Evolutionary conservation across 116 monocot species (phyloP), one percentile per base, ranked within the genome.

Genomic region (Zostera marina): DNA sequence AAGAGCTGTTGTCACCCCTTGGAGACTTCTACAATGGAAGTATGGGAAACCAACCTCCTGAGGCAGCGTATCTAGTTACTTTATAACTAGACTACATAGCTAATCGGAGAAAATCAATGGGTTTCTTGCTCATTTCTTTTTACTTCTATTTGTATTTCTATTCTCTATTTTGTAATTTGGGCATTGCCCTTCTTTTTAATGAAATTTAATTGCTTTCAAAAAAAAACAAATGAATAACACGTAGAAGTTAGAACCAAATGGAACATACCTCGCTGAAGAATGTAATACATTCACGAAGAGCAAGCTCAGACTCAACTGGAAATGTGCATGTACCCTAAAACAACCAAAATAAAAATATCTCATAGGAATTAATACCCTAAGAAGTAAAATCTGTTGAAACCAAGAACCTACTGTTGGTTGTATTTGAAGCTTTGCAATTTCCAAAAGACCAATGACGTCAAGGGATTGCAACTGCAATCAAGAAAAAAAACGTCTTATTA

Each of bases 241-340:
- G n/a, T n/a, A n/a, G n/a, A n/a, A n/a, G n/a, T n/a, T n/a, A 26
- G 32, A 48, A 48, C 19, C 7, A 16, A 49, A n/a, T 16, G 19
- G 17, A 8, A 32, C n/a, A 42, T 76, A 91, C 91, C 91, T 85
- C 75, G 53, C 76, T 77, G 63, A 72, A 75, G 56, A 91, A 73
- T 56, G 80, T 69, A 75, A 91, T 66, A 55, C 82, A 85, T 49
- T 91, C 77, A 47, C 55, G 69, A 70, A 91, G 80, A 54, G 82
- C 75, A 61, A 42, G 63, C 73, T 82, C 77, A 47, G 74, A 68
- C 52, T 89, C 81, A 11, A 49, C 42, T 44, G 72, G 62, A 75
- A 67, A 52, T 68, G 53, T 7, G 16, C 20, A 11, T 58, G 56
- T 23, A 46, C 65, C 79, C 87, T 70, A 55, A 42, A 59, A 7